Base-by-base conservation (phyloP, 306 rosid species). In the Prunus persica region DNA sequence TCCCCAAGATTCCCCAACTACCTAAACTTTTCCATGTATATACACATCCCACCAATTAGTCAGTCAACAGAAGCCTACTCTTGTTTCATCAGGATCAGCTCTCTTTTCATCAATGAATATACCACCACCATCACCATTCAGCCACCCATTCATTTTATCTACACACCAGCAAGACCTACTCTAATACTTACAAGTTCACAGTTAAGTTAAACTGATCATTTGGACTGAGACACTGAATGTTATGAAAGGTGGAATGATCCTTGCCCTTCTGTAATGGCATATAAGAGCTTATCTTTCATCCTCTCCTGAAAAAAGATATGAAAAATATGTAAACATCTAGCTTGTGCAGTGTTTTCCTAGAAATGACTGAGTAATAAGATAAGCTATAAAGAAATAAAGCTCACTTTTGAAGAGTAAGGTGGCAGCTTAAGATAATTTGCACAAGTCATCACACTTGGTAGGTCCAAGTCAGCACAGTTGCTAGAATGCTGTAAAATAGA, bases 401-500 rank as follows among this genome's bases (percentile, higher is more conserved):
- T 81, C 69, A 96, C 99, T 80, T 93, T 93, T 77, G 98, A 86
- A 22, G 98, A 88, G 89, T 93, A 96, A 10, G 99, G 93, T 28
- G 99, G 99, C 72, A 96, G 80, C 91, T 96, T 96, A 69, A 96
- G 96, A 83, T 96, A 96, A 82, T 96, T 96, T 74, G 99, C 99
- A 71, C 99, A 96, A 7, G 99, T 93, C 99, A 96, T 96, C 87
- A 93, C 99, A 18, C 99, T 96, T 15, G 99, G 99, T 69, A 96
- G 86, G 82, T 96, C 99, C 47, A 87, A 30, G 80, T 96, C 97
- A 11, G 83, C 87, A 58, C 47, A 82, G 89, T 85, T 82, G 86
- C 79, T 84, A 69, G 89, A 96, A 47, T 88, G 93, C 99, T 96
- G 96, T 69, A 76, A 65, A 82, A 64, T 76, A 71, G 32, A 80